These are phyloP conservation scores for Diutina ranongensis DNA, from an alignment of 1,139 yeast genomes.

Conservation along the genomic window DNA sequence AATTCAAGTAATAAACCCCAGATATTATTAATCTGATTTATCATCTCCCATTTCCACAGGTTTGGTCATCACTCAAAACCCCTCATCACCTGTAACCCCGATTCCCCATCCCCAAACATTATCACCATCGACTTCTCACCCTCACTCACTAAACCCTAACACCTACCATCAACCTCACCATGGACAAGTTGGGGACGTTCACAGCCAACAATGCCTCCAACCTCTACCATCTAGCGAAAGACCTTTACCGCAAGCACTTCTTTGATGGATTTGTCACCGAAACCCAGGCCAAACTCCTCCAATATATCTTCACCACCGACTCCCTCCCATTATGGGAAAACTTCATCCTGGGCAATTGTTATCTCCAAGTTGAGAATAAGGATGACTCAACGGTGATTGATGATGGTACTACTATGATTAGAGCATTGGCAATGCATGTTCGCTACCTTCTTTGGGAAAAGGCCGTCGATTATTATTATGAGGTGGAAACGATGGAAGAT, in stretches of 20 bases:
- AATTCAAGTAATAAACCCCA: no score
- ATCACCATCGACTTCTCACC: no score
- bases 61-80: no score
- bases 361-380: slow-evolving; percentile 61
- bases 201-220: not conserved
- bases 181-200: slow-evolving; percentile 6
- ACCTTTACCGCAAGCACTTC: slow-evolving; percentile 32
- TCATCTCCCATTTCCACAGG: no score
- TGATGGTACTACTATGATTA: slow-evolving; percentile 39
- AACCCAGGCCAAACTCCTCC: slow-evolving; percentile 46
- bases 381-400: slow-evolving; percentile 34
- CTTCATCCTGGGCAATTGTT: slow-evolving; percentile 42
- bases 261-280: slow-evolving; percentile 52
- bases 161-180: no score
- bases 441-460: slow-evolving; percentile 66
- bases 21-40: no score
- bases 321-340: slow-evolving; percentile 36
- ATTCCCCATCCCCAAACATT: no score
- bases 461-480: slow-evolving; percentile 47
- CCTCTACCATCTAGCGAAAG: slow-evolving; percentile 37
- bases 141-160: not conserved
- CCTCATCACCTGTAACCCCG: no score
- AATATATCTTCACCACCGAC: slow-evolving; percentile 23
- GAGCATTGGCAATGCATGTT: slow-evolving; percentile 48
- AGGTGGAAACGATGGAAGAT: slow-evolving; percentile 8